These are phyloP conservation scores for Albifimbria verrucaria DNA, from an alignment of 2,329 filamentous ascomycete species.

Conservation along the genomic window DNA sequence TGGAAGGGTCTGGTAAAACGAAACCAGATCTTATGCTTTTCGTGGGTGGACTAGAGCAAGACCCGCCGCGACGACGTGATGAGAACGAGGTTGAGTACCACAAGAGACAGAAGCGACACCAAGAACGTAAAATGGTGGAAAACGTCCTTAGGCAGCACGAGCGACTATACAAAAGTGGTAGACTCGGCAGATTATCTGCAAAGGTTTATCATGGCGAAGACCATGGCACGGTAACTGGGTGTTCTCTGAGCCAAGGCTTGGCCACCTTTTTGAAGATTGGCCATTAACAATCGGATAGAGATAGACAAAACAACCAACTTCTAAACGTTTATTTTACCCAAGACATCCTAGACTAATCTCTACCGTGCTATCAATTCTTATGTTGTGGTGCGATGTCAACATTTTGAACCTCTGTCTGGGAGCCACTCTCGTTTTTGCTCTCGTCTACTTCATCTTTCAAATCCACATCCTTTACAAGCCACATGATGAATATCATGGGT, in stretches of 20 bases:
- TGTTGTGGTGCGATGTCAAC: background rate
- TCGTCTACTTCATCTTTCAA: conserved; percentile 2
- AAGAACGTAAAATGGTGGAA: background rate
- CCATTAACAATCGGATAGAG: conserved; percentile 1
- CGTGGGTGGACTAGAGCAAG: background rate
- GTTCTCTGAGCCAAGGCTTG: conserved; percentile 1
- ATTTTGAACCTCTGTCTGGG: background rate
- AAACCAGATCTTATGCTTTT: background rate
- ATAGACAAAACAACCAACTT: background rate
- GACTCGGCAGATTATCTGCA: background rate
- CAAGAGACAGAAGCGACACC: background rate
- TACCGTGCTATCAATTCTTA: background rate
- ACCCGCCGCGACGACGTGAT: background rate
- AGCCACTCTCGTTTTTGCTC: background rate
- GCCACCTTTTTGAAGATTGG: conserved; percentile 5
- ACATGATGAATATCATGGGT: conserved; percentile 22
- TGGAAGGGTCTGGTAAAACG: background rate
- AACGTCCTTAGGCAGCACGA: background rate
- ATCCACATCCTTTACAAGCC: conserved; percentile 20
- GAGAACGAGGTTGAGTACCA: background rate
- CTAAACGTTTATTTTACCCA: too few relatives aligned
- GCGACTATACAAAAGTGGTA: background rate
- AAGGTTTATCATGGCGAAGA: background rate
- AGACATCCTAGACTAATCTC: too few relatives aligned
- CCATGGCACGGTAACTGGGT: conserved; percentile 5